Conservation (phyloP, 225 moss, liverwort and hornwort species). For the Anthoceros angustus region DNA sequence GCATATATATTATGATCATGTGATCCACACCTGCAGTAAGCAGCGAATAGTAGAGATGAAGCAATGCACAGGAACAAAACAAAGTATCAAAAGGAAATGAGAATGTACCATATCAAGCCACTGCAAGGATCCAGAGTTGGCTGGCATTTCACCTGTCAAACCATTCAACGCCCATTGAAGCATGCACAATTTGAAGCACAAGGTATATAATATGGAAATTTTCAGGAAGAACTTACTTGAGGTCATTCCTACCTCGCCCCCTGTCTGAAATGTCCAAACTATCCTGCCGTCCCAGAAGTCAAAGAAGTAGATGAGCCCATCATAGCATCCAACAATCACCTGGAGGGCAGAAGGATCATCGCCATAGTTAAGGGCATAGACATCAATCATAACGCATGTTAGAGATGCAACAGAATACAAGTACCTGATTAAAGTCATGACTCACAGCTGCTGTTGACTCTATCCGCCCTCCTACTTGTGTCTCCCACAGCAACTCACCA, state of each 20-base stretch:
- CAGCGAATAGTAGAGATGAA: background rate
- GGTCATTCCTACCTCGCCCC: slow-evolving; percentile 18
- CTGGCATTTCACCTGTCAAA: slow-evolving; percentile 32
- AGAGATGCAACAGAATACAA: background rate
- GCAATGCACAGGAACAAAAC: slow-evolving; percentile 2
- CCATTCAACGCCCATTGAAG: background rate
- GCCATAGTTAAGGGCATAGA: background rate
- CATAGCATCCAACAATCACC: slow-evolving; percentile 38
- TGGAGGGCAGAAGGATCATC: background rate
- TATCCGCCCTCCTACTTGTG: slow-evolving; percentile 24
- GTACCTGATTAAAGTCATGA: slow-evolving; percentile 23
- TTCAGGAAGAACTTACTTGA: background rate
- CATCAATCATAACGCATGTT: background rate
- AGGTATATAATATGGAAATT: background rate
- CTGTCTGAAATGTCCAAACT: slow-evolving; percentile 32
- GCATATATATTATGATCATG: slow-evolving; percentile 32
- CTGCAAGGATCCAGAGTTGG: slow-evolving; percentile 30
- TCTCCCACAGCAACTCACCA: slow-evolving; percentile 25
- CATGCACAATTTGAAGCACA: background rate
- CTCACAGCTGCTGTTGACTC: slow-evolving; percentile 30
- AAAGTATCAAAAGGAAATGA: background rate
- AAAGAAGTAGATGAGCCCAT: slow-evolving; percentile 32
- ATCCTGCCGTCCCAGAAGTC: slow-evolving; percentile 20
- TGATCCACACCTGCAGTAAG: slow-evolving; percentile 31
- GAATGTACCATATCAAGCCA: slow-evolving; percentile 27